Base-by-base conservation (phyloP, 2,329 filamentous ascomycete genomes). In the Acarospora socialis region DNA sequence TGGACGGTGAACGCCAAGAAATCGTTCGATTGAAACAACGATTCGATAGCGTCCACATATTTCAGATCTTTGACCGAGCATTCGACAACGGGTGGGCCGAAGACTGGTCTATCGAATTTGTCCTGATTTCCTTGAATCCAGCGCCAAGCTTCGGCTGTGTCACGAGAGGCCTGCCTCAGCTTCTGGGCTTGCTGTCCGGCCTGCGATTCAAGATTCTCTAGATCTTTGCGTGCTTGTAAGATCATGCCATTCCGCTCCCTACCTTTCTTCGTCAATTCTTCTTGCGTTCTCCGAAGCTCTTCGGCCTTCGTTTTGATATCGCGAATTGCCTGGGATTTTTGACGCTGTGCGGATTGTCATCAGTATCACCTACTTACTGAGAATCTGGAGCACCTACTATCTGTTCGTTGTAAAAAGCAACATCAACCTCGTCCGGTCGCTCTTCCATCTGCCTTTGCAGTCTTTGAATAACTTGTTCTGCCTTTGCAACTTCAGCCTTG, bases 51-150 rank as follows among this genome's bases (percentile, higher is more conserved):
- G 43, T 69, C 57, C 7, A 69, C 69, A 50, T 80, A 82, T 33
- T 61, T 66, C 21, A 73, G 65, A 43, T 92, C 72, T 43, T 77
- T 84, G 32, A 93, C 60, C 0, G 78, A 80, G 54, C 84, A 93
- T 36, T 70, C 77, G 19, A 93, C 61, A 47, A 90, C 70, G 0
- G 86, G 75, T 4, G 86, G 86, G 0, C 81, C 83, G 48, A 79
- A 83, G 4, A 94, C 75, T 36, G 78, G 67, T 42, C 78, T 73
- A 47, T 80, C 70, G 41, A 94, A 90, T 29, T 68, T 54, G 33
- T 66, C 50, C 37, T 66, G 67, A 49, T 98, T 73, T 2, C 72
- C 53, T 47, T 81, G 68, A 31, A 95, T 66, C 86, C 87, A 98
- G 24, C 75, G 65, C 74, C 82, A 93, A 2, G 76, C 83, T 42